phyloP scores from a whole-genome alignment of 768 basidiomycete species.

The Pisolithus tinctorius region DNA sequence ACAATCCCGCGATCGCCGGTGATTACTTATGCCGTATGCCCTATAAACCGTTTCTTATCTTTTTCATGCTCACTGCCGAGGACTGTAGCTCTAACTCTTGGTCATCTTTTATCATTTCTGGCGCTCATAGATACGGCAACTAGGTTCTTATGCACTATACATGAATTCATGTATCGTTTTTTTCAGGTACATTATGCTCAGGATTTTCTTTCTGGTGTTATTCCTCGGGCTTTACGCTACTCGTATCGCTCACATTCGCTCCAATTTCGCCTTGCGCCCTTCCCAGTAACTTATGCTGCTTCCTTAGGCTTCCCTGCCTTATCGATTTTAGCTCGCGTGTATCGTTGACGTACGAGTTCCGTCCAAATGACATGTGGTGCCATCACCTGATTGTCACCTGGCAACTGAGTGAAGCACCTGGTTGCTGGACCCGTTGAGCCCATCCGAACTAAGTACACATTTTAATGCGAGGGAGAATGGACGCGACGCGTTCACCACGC shows the following conservation, averaged over 20 bases:
- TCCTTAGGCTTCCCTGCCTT: conserved; percentile 5
- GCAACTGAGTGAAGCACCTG: background rate
- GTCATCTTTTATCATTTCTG: background rate
- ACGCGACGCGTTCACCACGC: background rate
- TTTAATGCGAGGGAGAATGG: background rate
- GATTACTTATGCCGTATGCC: background rate
- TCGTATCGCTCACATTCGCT: conserved; percentile 7
- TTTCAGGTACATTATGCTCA: conserved; percentile 10
- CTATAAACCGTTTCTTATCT: background rate
- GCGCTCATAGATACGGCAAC: conserved; percentile 18
- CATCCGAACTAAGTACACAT: no score
- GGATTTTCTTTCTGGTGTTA: background rate
- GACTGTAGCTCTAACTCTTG: conserved; percentile 1
- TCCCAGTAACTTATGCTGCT: conserved; percentile 19
- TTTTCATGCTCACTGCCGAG: background rate
- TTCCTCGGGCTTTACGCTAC: conserved; percentile 1
- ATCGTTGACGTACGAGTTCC: conserved; percentile 19
- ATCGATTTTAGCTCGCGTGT: conserved; percentile 1
- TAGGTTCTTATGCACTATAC: conserved; percentile 11
- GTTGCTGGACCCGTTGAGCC: no score
- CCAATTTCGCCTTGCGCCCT: background rate
- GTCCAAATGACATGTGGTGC: conserved; percentile 14
- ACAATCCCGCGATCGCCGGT: conserved; percentile 17
- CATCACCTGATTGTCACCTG: background rate
- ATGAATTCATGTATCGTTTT: conserved; percentile 21